Conservation (phyloP, 768 basidiomycete genomes). For the Cantharellus anzutake region DNA sequence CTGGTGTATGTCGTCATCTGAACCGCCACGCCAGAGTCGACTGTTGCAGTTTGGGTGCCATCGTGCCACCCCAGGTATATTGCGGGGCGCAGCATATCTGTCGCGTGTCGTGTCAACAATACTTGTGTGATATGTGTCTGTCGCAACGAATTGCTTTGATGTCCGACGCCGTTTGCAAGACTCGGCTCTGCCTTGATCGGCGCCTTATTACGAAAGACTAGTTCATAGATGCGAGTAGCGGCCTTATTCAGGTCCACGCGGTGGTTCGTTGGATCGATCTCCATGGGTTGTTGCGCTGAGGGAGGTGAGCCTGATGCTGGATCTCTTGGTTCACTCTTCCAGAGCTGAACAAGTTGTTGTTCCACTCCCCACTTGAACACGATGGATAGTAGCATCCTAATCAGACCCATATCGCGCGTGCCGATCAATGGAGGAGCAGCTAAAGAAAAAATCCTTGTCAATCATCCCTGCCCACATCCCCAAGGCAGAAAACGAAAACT, state of each 20-base stretch:
- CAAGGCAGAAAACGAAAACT: not conserved
- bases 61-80: slow-evolving; percentile 45
- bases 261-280: too few relatives aligned
- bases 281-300: too few relatives aligned
- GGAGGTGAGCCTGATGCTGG: too few relatives aligned
- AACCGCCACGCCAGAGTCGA: too few relatives aligned
- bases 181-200: not conserved
- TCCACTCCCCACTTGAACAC: slow-evolving; percentile 55
- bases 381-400: slow-evolving; percentile 47
- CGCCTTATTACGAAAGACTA: too few relatives aligned
- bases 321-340: slow-evolving; percentile 4
- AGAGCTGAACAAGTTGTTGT: slow-evolving; percentile 29
- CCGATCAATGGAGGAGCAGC: slow-evolving; percentile 28
- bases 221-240: too few relatives aligned
- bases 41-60: not conserved
- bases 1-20: too few relatives aligned
- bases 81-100: slow-evolving; percentile 39
- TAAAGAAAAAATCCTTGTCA: not conserved
- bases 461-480: not conserved
- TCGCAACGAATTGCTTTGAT: slow-evolving; percentile 16
- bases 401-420: slow-evolving; percentile 40
- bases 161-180: slow-evolving; percentile 10
- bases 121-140: slow-evolving; percentile 43
- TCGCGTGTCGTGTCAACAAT: slow-evolving; percentile 35
- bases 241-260: too few relatives aligned